Percentiles rank a stretch among this genome's conserved stretches.
Conservation (phyloP, 2,329 filamentous ascomycete genomes). For the Diaporthe amygdali region DNA sequence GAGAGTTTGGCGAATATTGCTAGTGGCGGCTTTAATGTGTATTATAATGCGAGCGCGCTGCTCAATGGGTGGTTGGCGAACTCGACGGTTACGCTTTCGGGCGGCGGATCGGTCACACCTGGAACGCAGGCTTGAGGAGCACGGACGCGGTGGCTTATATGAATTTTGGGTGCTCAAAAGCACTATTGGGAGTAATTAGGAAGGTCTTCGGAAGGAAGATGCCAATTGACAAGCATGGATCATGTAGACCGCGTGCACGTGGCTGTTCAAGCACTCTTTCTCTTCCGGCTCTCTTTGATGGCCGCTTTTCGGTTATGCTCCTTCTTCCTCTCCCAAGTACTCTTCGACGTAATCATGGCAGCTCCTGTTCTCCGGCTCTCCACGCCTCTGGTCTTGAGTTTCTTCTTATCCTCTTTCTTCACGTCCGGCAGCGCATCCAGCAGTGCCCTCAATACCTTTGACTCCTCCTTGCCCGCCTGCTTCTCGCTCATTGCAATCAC, state of each 20-base stretch:
- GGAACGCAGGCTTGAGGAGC: neutral
- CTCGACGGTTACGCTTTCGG: slow-evolving; percentile 10
- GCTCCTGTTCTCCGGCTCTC: slow-evolving; percentile 62
- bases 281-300: slow-evolving; percentile 65
- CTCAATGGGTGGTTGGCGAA: slow-evolving; percentile 18
- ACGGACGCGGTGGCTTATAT: too few species aligned
- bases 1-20: slow-evolving; percentile 20
- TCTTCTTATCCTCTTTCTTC: slow-evolving; percentile 82
- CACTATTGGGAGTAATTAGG: neutral
- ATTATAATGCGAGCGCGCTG: slow-evolving; percentile 24
- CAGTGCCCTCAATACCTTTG: slow-evolving; percentile 81
- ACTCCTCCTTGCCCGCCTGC: slow-evolving; percentile 62
- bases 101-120: neutral
- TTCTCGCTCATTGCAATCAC: slow-evolving; percentile 86
- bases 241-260: neutral
- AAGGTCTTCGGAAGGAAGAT: too few species aligned
- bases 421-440: slow-evolving; percentile 85
- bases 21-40: slow-evolving; percentile 24
- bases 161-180: neutral
- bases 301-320: slow-evolving; percentile 71
- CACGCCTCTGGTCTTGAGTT: slow-evolving; percentile 78
- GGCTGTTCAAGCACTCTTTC: slow-evolving; percentile 42
- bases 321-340: slow-evolving; percentile 72
- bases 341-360: slow-evolving; percentile 81
- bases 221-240: neutral